These are phyloP conservation scores for Candolleomyces efflorescens DNA, from an alignment of 768 basidiomycete species.

Conservation along the genomic window DNA sequence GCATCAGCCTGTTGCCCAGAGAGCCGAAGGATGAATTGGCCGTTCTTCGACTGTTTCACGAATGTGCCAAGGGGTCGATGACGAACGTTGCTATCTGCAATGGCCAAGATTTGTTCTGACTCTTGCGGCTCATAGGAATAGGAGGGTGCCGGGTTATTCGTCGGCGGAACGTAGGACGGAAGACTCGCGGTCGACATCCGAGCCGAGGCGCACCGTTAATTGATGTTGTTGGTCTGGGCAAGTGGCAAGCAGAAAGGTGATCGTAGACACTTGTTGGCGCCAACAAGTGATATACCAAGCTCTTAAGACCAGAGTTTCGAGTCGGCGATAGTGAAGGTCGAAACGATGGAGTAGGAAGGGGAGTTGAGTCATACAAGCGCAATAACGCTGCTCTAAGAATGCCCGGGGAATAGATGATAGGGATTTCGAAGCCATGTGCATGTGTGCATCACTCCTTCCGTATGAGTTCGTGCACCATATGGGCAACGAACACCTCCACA, in stretches of 20 bases:
- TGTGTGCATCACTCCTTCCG: slow-evolving; percentile 6
- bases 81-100: slow-evolving; percentile 31
- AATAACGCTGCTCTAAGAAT: slow-evolving; percentile 1
- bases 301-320: neutral
- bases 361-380: neutral
- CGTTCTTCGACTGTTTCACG: slow-evolving; percentile 55
- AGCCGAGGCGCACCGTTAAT: neutral
- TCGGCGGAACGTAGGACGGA: slow-evolving; percentile 43
- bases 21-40: slow-evolving; percentile 48
- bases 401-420: slow-evolving; percentile 6
- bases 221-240: slow-evolving; percentile 1
- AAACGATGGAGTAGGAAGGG: neutral
- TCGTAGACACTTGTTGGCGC: neutral
- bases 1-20: slow-evolving; percentile 47
- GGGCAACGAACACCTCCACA: slow-evolving; percentile 7
- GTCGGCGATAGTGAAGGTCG: neutral
- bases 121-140: slow-evolving; percentile 54
- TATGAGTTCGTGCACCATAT: slow-evolving; percentile 10
- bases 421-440: slow-evolving; percentile 10
- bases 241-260: neutral
- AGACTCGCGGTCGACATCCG: slow-evolving; percentile 54
- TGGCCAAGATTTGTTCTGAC: slow-evolving; percentile 50
- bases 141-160: slow-evolving; percentile 35
- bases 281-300: neutral
- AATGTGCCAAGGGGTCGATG: slow-evolving; percentile 44